These are phyloP conservation scores for Trichothecium sympodiale DNA, from an alignment of 2,329 filamentous ascomycete species.

Conservation along the genomic window DNA sequence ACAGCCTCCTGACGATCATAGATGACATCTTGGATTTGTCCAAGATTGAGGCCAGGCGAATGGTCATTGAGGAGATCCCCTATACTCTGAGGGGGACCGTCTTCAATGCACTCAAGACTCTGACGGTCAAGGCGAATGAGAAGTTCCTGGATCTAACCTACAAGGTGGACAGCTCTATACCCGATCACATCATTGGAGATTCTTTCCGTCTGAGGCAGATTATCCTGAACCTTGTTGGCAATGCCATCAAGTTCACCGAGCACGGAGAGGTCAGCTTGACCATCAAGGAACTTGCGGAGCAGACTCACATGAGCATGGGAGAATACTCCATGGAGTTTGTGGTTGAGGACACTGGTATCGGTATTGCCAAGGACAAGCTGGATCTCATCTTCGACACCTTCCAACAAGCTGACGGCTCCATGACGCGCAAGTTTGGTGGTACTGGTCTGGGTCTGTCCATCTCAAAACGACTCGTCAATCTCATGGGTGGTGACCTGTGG, in stretches of 20 bases:
- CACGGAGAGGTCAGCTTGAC: constrained; percentile 90
- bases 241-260: constrained; percentile 98
- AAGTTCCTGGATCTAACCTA: constrained; percentile 89
- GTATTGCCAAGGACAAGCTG: constrained; percentile 89
- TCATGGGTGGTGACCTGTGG: constrained; percentile 96
- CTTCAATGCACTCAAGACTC: constrained; percentile 91
- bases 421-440: constrained; percentile 89
- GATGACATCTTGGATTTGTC: constrained; percentile 69
- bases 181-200: constrained; percentile 91
- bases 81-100: constrained; percentile 91
- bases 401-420: constrained; percentile 95
- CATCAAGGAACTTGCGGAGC: constrained; percentile 59
- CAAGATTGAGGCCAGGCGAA: constrained; percentile 87
- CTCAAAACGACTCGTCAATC: constrained; percentile 84
- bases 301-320: constrained; percentile 51
- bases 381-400: constrained; percentile 98
- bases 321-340: constrained; percentile 94
- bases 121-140: constrained; percentile 96
- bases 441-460: constrained; percentile 91
- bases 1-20: constrained; percentile 93
- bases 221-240: constrained; percentile 92
- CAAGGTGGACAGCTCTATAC: constrained; percentile 84
- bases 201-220: constrained; percentile 95
- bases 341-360: constrained; percentile 92
- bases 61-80: constrained; percentile 97